These are phyloP conservation scores for Dentipellis sp. DNA, from an alignment of 768 basidiomycete species.

Conservation along the genomic window DNA sequence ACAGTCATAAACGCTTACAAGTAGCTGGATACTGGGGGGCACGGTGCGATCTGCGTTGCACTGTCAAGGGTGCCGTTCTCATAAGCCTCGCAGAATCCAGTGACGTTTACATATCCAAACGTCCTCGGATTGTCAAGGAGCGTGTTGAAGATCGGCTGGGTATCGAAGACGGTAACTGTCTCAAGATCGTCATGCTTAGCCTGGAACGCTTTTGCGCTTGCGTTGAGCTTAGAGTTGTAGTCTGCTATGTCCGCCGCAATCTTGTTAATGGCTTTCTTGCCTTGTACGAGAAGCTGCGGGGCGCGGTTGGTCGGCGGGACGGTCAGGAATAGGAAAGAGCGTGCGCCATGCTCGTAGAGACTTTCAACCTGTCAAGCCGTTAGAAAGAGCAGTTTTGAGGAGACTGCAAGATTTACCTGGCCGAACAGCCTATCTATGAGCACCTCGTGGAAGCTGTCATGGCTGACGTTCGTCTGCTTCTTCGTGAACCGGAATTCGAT, in stretches of 20 bases:
- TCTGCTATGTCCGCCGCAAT: slow-evolving; percentile 30
- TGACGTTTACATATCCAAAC: slow-evolving; percentile 49
- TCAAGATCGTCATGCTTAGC: slow-evolving; percentile 32
- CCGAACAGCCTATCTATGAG: slow-evolving; percentile 26
- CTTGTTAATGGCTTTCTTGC: slow-evolving; percentile 16
- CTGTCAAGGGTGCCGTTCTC: slow-evolving; percentile 42
- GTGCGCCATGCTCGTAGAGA: slow-evolving; percentile 33
- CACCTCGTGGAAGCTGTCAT: slow-evolving; percentile 22
- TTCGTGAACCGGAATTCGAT: neutral
- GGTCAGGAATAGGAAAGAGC: slow-evolving; percentile 28
- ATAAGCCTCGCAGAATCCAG: slow-evolving; percentile 52
- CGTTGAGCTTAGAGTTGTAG: slow-evolving; percentile 41
- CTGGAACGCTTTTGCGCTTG: slow-evolving; percentile 31
- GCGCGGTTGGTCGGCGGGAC: slow-evolving; percentile 31
- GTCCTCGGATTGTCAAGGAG: slow-evolving; percentile 42
- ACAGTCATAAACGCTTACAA: slow-evolving; percentile 34
- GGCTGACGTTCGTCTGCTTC: slow-evolving; percentile 26
- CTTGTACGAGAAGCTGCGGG: slow-evolving; percentile 30
- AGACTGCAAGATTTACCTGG: slow-evolving; percentile 16
- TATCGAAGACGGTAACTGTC: slow-evolving; percentile 42
- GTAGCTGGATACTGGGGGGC: slow-evolving; percentile 55
- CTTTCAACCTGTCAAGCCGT: slow-evolving; percentile 31
- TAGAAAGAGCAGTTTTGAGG: neutral
- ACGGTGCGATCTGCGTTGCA: slow-evolving; percentile 45
- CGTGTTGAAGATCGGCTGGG: slow-evolving; percentile 48